Percentiles rank a stretch among this genome's conserved stretches.
Evolutionary conservation across 2,329 filamentous ascomycete genomes (phyloP).

Genomic region (Pestalotiopsis sp.): DNA sequence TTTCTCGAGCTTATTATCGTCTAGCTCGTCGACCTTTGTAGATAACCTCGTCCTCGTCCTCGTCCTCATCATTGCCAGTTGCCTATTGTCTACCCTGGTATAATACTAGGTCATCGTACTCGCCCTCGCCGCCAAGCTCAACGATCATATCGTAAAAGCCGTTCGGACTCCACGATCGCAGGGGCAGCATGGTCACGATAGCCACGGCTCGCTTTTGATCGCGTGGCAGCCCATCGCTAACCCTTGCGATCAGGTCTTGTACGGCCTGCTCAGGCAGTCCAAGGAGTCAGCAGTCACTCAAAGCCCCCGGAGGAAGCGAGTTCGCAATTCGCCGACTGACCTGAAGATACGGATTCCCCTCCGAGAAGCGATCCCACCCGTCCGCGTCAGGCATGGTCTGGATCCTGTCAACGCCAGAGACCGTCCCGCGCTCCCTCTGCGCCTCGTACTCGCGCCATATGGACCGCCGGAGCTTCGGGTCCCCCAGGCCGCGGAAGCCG

Average conservation of each 20-base stretch:
- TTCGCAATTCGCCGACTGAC: neutral
- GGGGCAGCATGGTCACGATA: neutral
- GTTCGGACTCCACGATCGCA: neutral
- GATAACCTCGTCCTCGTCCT: neutral
- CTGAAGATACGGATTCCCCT: neutral
- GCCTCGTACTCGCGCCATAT: neutral
- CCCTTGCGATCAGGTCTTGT: neutral
- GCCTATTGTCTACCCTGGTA: neutral
- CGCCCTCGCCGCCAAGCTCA: neutral
- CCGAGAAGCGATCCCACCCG: neutral
- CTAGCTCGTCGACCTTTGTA: neutral
- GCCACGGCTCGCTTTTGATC: neutral
- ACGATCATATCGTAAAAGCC: neutral
- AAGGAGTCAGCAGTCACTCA: neutral
- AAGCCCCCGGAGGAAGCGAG: too few relatives aligned
- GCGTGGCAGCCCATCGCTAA: neutral
- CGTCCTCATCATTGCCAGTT: neutral
- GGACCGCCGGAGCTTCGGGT: neutral
- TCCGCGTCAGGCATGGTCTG: neutral
- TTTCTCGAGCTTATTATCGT: neutral
- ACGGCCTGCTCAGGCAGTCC: neutral
- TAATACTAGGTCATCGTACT: neutral
- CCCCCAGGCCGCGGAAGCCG: neutral
- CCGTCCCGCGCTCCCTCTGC: neutral
- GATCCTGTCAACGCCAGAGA: neutral